Conservation (phyloP, 257 asterid genomes). For the Lycium ferocissimum region DNA sequence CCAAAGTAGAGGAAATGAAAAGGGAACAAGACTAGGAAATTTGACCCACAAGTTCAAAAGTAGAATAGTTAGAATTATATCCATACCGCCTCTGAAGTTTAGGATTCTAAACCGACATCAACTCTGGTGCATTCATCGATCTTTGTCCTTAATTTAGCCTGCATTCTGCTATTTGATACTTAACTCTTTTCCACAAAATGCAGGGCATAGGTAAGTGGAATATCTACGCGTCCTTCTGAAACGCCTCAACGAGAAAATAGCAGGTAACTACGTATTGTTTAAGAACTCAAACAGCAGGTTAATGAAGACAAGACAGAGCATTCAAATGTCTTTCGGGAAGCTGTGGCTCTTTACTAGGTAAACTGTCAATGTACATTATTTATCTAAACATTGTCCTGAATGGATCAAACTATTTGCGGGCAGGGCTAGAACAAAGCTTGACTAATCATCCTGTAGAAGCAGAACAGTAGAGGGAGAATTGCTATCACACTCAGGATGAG, state of each 20-base stretch:
- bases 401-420: constrained; percentile 20
- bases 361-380: not conserved
- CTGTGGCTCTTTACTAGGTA: not conserved
- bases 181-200: constrained; percentile 27
- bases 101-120: constrained; percentile 49
- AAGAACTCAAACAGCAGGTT: not conserved
- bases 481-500: constrained; percentile 48
- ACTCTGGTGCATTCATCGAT: constrained; percentile 50
- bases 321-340: not conserved
- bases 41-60: no score
- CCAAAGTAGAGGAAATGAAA: no score
- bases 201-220: constrained; percentile 55
- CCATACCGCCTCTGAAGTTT: no score
- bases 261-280: constrained; percentile 45
- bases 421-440: constrained; percentile 51
- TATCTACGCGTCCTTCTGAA: constrained; percentile 42
- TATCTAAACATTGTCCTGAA: not conserved
- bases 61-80: no score
- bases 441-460: constrained; percentile 44
- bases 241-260: constrained; percentile 47
- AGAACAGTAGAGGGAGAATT: constrained; percentile 40
- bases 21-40: no score
- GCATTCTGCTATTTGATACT: not conserved
- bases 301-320: not conserved
- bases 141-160: constrained; percentile 26